Conservation (phyloP, 495 filamentous ascomycete genomes). For the Amphirosellinia nigrospora region DNA sequence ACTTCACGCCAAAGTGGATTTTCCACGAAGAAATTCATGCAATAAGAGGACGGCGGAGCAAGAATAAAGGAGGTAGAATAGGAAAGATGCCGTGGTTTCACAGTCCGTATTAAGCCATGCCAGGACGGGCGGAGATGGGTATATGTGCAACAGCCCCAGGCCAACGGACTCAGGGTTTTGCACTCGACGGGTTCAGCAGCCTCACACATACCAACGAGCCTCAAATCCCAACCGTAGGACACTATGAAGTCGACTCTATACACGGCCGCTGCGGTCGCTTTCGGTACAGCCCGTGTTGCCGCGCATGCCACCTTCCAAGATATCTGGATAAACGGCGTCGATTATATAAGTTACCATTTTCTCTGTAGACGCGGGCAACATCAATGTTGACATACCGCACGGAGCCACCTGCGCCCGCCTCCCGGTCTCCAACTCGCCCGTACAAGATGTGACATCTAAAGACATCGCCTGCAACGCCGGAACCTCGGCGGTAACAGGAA, state of each 20-base stretch:
- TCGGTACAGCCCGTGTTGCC: constrained; percentile 32
- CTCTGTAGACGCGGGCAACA: neutral
- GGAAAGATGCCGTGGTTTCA: neutral
- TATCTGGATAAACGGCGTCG: constrained; percentile 57
- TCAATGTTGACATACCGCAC: constrained; percentile 31
- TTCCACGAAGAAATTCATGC: neutral
- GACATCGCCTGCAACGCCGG: constrained; percentile 51
- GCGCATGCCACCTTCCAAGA: constrained; percentile 60
- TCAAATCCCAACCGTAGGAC: neutral
- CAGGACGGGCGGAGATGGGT: neutral
- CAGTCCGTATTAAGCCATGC: neutral
- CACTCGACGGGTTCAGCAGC: neutral
- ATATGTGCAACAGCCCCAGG: neutral
- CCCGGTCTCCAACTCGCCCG: constrained; percentile 52
- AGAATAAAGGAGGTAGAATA: neutral
- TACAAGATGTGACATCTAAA: constrained; percentile 48
- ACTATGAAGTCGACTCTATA: constrained; percentile 24
- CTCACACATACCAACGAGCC: neutral
- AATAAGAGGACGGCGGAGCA: neutral
- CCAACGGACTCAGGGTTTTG: neutral
- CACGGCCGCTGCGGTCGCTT: constrained; percentile 2
- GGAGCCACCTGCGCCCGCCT: constrained; percentile 49
- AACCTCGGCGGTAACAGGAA: constrained; percentile 39
- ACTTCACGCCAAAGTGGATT: neutral
- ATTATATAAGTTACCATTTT: constrained; percentile 47